phyloP scores from a whole-genome alignment of 2,329 filamentous ascomycete genomes.

The Hirsutella thompsonii region DNA sequence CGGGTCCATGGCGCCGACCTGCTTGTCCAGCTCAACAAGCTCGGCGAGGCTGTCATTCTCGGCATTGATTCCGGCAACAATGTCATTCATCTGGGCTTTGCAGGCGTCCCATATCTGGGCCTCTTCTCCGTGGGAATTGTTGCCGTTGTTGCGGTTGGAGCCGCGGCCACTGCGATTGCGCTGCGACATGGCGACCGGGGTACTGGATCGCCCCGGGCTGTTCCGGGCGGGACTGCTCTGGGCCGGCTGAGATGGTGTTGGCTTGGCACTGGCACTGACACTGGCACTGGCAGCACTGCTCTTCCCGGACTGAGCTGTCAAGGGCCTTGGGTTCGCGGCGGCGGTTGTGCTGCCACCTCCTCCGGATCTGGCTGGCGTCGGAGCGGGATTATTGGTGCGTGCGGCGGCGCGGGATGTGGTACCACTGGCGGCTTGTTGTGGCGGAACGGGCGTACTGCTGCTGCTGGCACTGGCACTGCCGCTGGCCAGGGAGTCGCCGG shows the following conservation, averaged over 20 bases:
- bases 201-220: conserved; percentile 7
- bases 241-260: too few relatives aligned
- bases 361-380: too few relatives aligned
- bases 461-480: conserved; percentile 8
- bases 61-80: conserved; percentile 25
- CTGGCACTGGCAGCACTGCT: too few relatives aligned
- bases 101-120: conserved; percentile 28
- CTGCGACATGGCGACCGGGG: conserved; percentile 23
- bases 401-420: too few relatives aligned
- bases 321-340: too few relatives aligned
- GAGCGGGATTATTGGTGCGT: too few relatives aligned
- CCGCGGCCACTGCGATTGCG: conserved; percentile 30
- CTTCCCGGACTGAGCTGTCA: too few relatives aligned
- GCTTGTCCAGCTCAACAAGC: conserved; percentile 26
- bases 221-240: too few relatives aligned
- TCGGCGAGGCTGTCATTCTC: conserved; percentile 27
- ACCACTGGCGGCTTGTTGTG: background rate
- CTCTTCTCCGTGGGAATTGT: conserved; percentile 27
- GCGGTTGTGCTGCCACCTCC: too few relatives aligned
- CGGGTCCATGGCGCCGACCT: conserved; percentile 23
- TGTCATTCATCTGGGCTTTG: conserved; percentile 25
- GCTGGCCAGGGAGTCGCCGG: background rate
- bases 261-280: too few relatives aligned
- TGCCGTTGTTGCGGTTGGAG: conserved; percentile 29
- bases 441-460: background rate